Evolutionary conservation across 1,139 yeast genomes (phyloP).

Genomic region (Candida tetrigidarum): DNA sequence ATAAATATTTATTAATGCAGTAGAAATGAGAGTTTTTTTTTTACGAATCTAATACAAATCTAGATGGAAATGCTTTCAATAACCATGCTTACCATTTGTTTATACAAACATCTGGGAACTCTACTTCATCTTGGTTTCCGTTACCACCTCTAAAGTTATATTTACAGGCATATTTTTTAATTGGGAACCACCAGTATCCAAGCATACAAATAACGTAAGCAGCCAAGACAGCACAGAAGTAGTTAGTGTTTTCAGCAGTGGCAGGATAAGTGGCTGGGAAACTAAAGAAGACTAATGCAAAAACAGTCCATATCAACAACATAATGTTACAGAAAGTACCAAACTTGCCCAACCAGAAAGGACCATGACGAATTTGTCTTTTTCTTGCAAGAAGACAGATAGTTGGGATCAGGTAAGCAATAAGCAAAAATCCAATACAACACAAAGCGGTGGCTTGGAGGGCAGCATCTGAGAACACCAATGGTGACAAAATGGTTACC

Average conservation of each 20-base stretch:
- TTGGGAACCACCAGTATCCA: conserved; percentile 60
- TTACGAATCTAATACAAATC: not conserved
- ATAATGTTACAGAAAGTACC: conserved; percentile 61
- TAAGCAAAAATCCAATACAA: conserved; percentile 47
- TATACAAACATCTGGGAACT: conserved; percentile 50
- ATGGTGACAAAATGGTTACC: conserved; percentile 44
- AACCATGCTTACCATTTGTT: conserved; percentile 15
- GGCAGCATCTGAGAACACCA: conserved; percentile 44
- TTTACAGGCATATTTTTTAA: conserved; percentile 43
- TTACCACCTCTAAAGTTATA: conserved; percentile 50
- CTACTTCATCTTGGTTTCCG: conserved; percentile 45
- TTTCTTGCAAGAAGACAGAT: conserved; percentile 58
- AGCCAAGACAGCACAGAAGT: conserved; percentile 67
- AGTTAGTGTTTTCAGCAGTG: conserved; percentile 65
- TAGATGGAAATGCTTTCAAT: not conserved
- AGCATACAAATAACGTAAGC: conserved; percentile 58
- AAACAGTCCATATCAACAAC: conserved; percentile 60
- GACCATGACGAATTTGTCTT: conserved; percentile 68
- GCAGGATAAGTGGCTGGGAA: conserved; percentile 74
- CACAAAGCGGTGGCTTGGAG: conserved; percentile 52
- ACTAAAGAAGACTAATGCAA: conserved; percentile 65
- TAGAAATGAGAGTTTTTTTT: not conserved
- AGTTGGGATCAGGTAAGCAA: conserved; percentile 48
- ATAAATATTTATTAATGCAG: not conserved
- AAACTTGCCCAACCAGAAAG: conserved; percentile 60